Evolutionary conservation across 768 basidiomycete genomes (phyloP), one percentile per base, ranked within the genome.

Genomic region (Dentipellis sp.): DNA sequence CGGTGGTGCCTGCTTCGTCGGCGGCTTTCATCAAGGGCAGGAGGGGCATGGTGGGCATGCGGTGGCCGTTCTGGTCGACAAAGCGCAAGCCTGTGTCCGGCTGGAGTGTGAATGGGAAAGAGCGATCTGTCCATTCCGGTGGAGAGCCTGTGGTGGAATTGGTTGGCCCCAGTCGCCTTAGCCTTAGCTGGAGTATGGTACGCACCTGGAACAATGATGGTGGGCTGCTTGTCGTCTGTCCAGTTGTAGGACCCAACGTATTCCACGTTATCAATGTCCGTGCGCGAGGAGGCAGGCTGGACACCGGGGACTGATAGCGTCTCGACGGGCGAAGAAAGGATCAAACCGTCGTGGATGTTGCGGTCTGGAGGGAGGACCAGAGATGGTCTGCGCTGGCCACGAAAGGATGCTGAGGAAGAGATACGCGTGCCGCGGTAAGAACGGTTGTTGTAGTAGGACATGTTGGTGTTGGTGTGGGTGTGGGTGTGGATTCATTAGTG

Each of bases 101-200:
- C 14, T 42, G 14, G 4, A 42, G 40, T 3, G 40, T 42, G 40
- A 42, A 42, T 14, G 40, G 40, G 9, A 42, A 2, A 19, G 14
- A 14, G 19, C 40, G 19, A 42, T 42, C 9, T 42, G 14, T 42
- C 40, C 40, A 42, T 19, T 42, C 40, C 9, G 40, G 40, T 3
- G 40, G 40, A 14, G 40, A 42, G 14, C 40, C 40, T 42, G 40
- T 9, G 40, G 40, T 14, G 14, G 19, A 14, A 42, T 14, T 2
- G 4, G 40, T 14, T 42, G 19, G 4, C 4, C 19, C 40, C 19
- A 19, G 40, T 42, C 40, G 19, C 4, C 82, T 42, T 42, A 42
- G 14, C 39, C n/a, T 10, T 40, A 10, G 14, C 3, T 9, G 14
- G 19, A 3, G 40, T 14, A 14, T 14, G 85, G 53, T 19, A 42